These are phyloP conservation scores for Nakaseomyces kungkrabaensis DNA, from an alignment of 1,139 yeast species.

Conservation along the genomic window DNA sequence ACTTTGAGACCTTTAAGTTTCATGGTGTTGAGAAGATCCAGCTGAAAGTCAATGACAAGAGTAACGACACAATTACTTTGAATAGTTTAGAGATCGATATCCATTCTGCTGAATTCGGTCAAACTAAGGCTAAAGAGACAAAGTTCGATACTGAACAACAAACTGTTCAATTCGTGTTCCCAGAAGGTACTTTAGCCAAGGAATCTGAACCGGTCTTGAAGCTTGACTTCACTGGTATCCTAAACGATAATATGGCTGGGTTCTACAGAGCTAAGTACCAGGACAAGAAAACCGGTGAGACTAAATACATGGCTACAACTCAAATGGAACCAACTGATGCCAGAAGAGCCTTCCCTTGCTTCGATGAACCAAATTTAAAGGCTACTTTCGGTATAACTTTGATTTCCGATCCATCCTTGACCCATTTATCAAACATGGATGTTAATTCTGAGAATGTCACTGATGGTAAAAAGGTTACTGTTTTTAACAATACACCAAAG, in stretches of 20 bases:
- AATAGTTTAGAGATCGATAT: slow-evolving; percentile 60
- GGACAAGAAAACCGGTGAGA: slow-evolving; percentile 46
- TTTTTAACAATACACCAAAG: slow-evolving; percentile 54
- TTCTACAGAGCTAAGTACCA: slow-evolving; percentile 71
- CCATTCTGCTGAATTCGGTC: slow-evolving; percentile 40
- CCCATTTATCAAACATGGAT: slow-evolving; percentile 71
- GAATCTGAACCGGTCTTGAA: slow-evolving; percentile 35
- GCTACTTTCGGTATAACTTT: slow-evolving; percentile 61
- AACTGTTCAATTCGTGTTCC: slow-evolving; percentile 52
- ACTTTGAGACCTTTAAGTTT: slow-evolving; percentile 60
- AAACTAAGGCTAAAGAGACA: slow-evolving; percentile 27
- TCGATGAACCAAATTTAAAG: slow-evolving; percentile 71
- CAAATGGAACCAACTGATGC: slow-evolving; percentile 85
- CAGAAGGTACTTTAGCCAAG: slow-evolving; percentile 35
- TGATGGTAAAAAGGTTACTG: slow-evolving; percentile 45
- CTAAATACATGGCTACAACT: slow-evolving; percentile 62
- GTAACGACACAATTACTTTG: slow-evolving; percentile 29
- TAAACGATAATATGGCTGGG: slow-evolving; percentile 72
- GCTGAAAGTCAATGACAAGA: slow-evolving; percentile 45
- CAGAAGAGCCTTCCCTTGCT: slow-evolving; percentile 75
- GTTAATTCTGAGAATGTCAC: slow-evolving; percentile 37
- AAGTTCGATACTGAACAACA: slow-evolving; percentile 46
- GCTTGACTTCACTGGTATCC: slow-evolving; percentile 55
- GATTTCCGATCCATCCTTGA: slow-evolving; percentile 45
- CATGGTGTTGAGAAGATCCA: slow-evolving; percentile 58